These are phyloP conservation scores for Stagonosporopsis cucurbitacearum DNA, from an alignment of 2,329 filamentous ascomycete genomes.

Conservation along the genomic window DNA sequence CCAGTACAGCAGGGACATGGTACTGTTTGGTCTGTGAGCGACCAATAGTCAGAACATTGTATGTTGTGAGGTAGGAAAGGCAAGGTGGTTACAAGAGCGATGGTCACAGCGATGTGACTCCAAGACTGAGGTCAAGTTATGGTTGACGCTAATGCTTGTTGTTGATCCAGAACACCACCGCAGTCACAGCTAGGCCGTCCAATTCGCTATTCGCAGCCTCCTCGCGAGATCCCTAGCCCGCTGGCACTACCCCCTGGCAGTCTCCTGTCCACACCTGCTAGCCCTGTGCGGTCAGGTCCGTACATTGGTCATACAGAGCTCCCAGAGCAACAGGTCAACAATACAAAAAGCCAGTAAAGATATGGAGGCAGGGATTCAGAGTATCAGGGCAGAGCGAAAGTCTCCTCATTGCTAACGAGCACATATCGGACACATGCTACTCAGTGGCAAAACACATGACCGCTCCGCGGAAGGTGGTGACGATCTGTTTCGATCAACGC, in stretches of 20 bases:
- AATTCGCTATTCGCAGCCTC: background rate
- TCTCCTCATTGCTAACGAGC: background rate
- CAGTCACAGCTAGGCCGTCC: slow-evolving; percentile 1
- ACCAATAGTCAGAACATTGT: background rate
- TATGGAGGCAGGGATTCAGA: background rate
- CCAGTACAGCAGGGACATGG: background rate
- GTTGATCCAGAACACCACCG: slow-evolving; percentile 3
- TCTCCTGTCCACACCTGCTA: background rate
- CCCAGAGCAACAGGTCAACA: background rate
- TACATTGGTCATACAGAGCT: background rate
- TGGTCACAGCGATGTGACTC: background rate
- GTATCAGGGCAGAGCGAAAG: background rate
- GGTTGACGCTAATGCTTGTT: slow-evolving; percentile 11
- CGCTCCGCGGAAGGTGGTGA: background rate
- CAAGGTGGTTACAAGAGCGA: no score
- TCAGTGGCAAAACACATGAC: background rate
- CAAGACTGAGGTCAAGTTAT: slow-evolving; percentile 1
- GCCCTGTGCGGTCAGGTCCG: background rate
- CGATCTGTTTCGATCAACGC: background rate
- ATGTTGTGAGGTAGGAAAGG: background rate
- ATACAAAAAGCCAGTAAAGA: background rate
- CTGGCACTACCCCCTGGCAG: background rate
- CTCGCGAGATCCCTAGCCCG: background rate
- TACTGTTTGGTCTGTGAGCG: background rate
- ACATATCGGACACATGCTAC: background rate